Base-by-base conservation (phyloP, 2,329 filamentous ascomycete genomes). In the Cryoendolithus antarcticus region DNA sequence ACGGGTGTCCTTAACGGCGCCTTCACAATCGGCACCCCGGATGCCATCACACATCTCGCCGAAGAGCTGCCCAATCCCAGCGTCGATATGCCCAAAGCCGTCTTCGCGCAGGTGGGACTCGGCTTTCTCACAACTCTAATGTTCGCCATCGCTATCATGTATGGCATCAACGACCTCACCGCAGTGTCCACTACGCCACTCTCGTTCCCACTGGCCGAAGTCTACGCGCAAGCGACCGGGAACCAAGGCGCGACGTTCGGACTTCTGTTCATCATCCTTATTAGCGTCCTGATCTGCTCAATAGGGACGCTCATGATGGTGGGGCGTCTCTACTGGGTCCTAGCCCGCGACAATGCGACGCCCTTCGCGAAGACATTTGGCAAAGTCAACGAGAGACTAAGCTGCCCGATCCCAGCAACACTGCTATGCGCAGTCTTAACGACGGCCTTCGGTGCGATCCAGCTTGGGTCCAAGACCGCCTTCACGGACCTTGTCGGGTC, bases 321-420 rank as follows among this genome's bases (percentile, higher is more conserved):
- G 15, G 51, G 55, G 10, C 53, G 58, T 13, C 48, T 54, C 57
- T 64, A 27, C 56, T 74, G 71, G 71, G 63, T 67, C 1, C 57
- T 74, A 11, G 71, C 74, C 30, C 70, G 75, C 27, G 75, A 80
- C 53, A 69, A 72, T 30, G 75, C 75, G 2, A 75, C 75, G 2
- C 75, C 75, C 0, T 71, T 76, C 50, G 63, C 68, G 2, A 40
- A 50, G 8, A 61, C 72, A 56, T 71, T 78, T 42, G 61, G 66
- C n/a, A 56, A 52, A 11, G 73, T 80, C 47, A 69, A 72, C 53
- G 62, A 65, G 44, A 58, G 46, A 1, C 66, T 75, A 40, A 72
- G 73, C 39, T 77, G 75, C 50, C 75, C 75, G 1, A 62, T 79
- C 42, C 70, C 71, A 41, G 65, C 75, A 1, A 76, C 74, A 0